A percentile compares a stretch with the other conserved stretches of the same genome.
Conservation (phyloP, 331 rosid species). For the Erythrophleum ivorense region DNA sequence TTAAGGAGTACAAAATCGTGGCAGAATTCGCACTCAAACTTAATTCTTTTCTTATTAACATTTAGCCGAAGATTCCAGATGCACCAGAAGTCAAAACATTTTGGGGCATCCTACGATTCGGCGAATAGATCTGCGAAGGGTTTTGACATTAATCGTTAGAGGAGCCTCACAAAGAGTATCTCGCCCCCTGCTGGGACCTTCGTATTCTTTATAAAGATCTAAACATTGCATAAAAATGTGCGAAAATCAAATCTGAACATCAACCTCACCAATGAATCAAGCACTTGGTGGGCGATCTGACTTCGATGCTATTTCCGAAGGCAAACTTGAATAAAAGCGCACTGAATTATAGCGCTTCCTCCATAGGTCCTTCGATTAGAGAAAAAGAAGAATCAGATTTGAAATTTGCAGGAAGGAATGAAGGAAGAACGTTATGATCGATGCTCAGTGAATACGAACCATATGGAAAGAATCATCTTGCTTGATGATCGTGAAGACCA, state of each 20-base stretch:
- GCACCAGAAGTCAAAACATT: slow-evolving; percentile 36
- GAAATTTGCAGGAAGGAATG: background rate
- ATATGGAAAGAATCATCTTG: slow-evolving; percentile 61
- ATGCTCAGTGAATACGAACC: slow-evolving; percentile 99
- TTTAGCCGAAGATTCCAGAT: slow-evolving; percentile 54
- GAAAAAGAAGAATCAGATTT: background rate
- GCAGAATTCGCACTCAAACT: too few relatives aligned
- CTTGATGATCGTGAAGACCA: slow-evolving; percentile 31
- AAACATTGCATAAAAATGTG: slow-evolving; percentile 23
- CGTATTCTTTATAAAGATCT: slow-evolving; percentile 33
- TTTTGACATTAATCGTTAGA: slow-evolving; percentile 53
- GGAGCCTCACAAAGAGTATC: slow-evolving; percentile 67
- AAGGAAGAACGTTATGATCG: background rate
- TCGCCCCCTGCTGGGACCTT: slow-evolving; percentile 93
- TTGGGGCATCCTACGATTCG: slow-evolving; percentile 78
- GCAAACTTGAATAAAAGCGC: slow-evolving; percentile 91
- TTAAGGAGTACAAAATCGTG: too few relatives aligned
- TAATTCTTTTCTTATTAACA: background rate
- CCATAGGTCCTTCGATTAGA: slow-evolving; percentile 91
- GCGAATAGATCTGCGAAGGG: slow-evolving; percentile 70
- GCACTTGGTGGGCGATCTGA: slow-evolving; percentile 42
- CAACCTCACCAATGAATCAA: slow-evolving; percentile 45
- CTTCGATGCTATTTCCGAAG: slow-evolving; percentile 71
- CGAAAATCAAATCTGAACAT: slow-evolving; percentile 45
- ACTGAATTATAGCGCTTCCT: slow-evolving; percentile 64